Evolutionary conservation across 192 early-diverging fungal species (phyloP).

Genomic region (Backusella mclennaniae): DNA sequence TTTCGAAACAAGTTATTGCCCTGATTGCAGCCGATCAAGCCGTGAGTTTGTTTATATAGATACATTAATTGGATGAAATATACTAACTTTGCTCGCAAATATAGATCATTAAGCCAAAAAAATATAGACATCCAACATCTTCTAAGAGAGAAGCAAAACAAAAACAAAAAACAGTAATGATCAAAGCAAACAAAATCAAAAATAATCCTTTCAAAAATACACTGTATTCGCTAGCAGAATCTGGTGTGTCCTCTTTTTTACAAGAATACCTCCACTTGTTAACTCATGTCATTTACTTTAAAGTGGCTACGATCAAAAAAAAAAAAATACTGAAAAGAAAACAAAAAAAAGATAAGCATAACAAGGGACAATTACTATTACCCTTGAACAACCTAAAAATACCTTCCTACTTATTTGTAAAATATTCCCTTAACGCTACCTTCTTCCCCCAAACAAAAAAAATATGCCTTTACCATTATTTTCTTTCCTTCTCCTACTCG

Average conservation of each 20-base stretch:
- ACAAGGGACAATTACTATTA: neutral
- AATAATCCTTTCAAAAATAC: neutral
- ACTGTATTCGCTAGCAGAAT: neutral
- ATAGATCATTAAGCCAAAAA: conserved; percentile 3
- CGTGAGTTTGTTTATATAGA: conserved; percentile 11
- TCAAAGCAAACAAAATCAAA: conserved; percentile 10
- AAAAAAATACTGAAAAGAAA: neutral
- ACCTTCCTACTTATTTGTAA: conserved; percentile 8
- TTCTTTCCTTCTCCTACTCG: neutral
- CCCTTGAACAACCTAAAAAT: conserved; percentile 1
- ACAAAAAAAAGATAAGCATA: conserved; percentile 10
- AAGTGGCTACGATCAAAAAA: neutral
- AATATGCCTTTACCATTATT: conserved; percentile 8
- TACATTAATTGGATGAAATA: neutral
- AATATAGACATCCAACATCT: neutral
- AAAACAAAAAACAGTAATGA: conserved; percentile 4
- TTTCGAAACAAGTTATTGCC: conserved; percentile 37
- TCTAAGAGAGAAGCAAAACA: neutral
- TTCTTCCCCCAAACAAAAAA: neutral
- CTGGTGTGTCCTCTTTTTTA: neutral
- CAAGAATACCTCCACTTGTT: neutral
- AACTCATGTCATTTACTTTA: neutral
- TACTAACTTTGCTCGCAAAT: neutral
- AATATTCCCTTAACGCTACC: conserved; percentile 5
- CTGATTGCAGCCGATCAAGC: conserved; percentile 26